Conservation (phyloP, 2,329 filamentous ascomycete species). For the Aspergillus floridensis region DNA sequence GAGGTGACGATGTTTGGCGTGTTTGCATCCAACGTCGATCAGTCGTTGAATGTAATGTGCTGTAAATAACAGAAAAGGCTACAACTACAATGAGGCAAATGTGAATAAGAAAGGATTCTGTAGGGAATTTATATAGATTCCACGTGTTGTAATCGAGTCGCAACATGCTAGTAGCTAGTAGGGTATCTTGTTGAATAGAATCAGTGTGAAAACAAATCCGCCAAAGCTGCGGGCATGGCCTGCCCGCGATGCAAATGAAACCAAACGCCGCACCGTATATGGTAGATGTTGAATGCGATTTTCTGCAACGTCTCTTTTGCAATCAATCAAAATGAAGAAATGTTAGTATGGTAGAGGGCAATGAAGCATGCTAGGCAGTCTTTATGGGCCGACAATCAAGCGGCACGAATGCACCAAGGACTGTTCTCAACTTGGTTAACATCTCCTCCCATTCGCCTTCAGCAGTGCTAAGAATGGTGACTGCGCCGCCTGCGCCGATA, state of each 20-base stretch:
- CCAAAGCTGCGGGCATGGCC: neutral
- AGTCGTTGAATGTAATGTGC: neutral
- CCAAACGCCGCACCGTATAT: slow-evolving; percentile 12
- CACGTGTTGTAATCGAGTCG: neutral
- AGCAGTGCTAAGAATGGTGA: slow-evolving; percentile 78
- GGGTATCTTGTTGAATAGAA: slow-evolving; percentile 2
- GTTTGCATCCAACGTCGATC: slow-evolving; percentile 25
- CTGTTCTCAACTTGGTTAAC: slow-evolving; percentile 65
- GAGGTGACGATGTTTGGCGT: slow-evolving; percentile 24
- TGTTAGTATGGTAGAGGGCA: neutral
- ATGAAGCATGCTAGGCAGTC: neutral
- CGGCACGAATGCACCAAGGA: slow-evolving; percentile 42
- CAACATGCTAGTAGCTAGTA: neutral
- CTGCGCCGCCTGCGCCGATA: slow-evolving; percentile 84
- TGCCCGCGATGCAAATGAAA: neutral
- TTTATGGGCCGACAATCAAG: neutral
- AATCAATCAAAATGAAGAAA: neutral
- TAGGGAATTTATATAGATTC: neutral
- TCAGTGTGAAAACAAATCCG: neutral
- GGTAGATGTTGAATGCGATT: slow-evolving; percentile 34
- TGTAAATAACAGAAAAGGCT: too few relatives aligned
- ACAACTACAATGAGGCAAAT: neutral
- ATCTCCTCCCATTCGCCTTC: slow-evolving; percentile 88
- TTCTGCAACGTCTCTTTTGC: neutral
- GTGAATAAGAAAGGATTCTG: neutral